Base-by-base conservation (phyloP, 2,329 filamentous ascomycete species). In the Davidsoniella australis region DNA sequence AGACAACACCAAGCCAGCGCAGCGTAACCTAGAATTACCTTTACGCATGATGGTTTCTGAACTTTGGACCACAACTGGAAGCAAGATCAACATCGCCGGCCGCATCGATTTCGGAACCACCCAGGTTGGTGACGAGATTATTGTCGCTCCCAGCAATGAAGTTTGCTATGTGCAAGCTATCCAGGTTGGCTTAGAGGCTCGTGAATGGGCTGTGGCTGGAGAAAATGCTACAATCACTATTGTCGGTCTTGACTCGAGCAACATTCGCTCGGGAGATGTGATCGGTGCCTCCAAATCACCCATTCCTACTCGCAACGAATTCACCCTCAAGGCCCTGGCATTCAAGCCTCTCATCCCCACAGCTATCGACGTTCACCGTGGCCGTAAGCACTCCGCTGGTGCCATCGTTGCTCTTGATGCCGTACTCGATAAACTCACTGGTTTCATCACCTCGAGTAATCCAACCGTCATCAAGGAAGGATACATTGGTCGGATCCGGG, bases 321-420 rank as follows among this genome's bases (percentile, higher is more conserved):
- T 96, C 58, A 85, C 76, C 1, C 77, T 83, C 53, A 94, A 94
- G 63, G 78, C 91, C 9, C 72, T 95, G 50, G 86, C 88, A 0
- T 94, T 96, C 58, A 86, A 94, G 53, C 81, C 89, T 54, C 66
- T 98, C 14, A 81, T 88, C 64, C 89, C 89, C 0, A 91, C 89
- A 76, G 76, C 78, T 20, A 76, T 96, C 8, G 89, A 96, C 58
- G 78, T 98, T 7, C 88, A 95, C 62, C 72, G 86, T 17, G 91
- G 91, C 0, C 73, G 87, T 7, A 66, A 96, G 46, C 84, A 94
- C 61, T 78, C 80, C 0, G 73, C 85, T 0, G 91, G 84, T 0
- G 75, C 76, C 44, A 82, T 98, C 39, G 71, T 72, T 47, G 74
- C 77, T 54, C 71, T 96, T 55, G 66, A 82, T 7, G 84, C 82